A percentile compares a stretch with the other conserved stretches of the same genome.
phyloP scores from a whole-genome alignment of 352 stramenopile genomes.

The Pythium sukuiense region DNA sequence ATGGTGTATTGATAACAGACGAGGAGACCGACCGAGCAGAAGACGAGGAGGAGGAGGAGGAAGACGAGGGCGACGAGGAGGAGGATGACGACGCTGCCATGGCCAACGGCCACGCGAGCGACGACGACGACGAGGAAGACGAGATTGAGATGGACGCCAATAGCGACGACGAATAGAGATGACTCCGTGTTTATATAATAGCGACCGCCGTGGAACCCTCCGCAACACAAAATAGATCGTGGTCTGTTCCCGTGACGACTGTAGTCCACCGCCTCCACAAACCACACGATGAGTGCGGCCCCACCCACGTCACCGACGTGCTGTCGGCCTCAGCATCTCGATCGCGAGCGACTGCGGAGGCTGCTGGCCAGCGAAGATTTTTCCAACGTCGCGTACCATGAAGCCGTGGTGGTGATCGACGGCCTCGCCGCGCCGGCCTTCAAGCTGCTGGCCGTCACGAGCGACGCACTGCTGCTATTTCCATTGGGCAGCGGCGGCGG shows the following conservation, averaged over 20 bases:
- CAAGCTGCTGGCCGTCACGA: conserved; percentile 53
- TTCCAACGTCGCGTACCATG: conserved; percentile 46
- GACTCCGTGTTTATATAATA: conserved; percentile 52
- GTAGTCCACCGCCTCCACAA: not conserved
- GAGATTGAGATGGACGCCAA: conserved; percentile 19
- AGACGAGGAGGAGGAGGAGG: conserved; percentile 29
- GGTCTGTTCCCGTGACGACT: not conserved
- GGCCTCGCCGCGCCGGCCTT: conserved; percentile 29
- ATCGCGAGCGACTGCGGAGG: conserved; percentile 50
- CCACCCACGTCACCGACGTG: conserved; percentile 39
- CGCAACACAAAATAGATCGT: conserved; percentile 13
- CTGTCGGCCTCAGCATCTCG: conserved; percentile 53
- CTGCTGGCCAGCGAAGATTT: conserved; percentile 38
- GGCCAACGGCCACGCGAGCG: conserved; percentile 14
- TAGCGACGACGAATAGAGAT: conserved; percentile 43
- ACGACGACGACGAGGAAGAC: conserved; percentile 41
- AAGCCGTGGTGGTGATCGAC: conserved; percentile 49
- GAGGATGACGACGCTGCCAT: conserved; percentile 49
- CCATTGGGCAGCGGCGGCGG: conserved; percentile 29
- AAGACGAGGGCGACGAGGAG: conserved; percentile 36
- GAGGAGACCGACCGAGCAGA: conserved; percentile 32
- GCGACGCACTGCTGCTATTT: conserved; percentile 46
- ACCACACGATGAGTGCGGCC: not conserved
- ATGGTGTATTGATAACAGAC: conserved; percentile 18
- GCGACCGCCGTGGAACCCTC: not conserved